Evolutionary conservation across 345 rosid genomes (phyloP).

Genomic region (Arabidopsis suecica): DNA sequence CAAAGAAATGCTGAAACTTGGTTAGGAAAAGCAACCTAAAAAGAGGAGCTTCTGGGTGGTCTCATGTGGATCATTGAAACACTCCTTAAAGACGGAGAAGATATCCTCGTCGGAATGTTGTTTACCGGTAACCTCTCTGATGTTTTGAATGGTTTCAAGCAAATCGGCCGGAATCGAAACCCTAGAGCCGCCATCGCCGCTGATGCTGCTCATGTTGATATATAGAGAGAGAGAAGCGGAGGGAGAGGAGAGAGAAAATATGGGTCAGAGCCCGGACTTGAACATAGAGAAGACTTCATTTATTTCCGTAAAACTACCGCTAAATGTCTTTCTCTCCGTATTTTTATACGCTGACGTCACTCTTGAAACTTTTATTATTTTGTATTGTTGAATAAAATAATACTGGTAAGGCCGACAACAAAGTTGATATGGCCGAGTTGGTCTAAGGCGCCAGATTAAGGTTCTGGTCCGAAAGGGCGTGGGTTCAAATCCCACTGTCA

Average conservation of each 20-base stretch:
- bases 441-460: constrained; percentile 99
- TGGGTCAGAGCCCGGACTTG: constrained; percentile 2
- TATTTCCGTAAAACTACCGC: constrained; percentile 21
- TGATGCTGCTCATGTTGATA: constrained; percentile 54
- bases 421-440: constrained; percentile 97
- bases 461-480: constrained; percentile 99
- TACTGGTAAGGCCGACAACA: neutral
- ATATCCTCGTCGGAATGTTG: constrained; percentile 87
- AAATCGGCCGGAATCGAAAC: constrained; percentile 64
- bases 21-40: constrained; percentile 54
- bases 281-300: neutral
- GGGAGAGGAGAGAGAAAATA: constrained; percentile 3
- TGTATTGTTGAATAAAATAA: no score
- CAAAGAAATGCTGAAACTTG: neutral
- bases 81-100: constrained; percentile 69
- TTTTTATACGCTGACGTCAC: constrained; percentile 22
- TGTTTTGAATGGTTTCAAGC: constrained; percentile 62
- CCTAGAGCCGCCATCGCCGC: constrained; percentile 56
- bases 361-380: no score
- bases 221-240: constrained; percentile 8
- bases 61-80: constrained; percentile 84
- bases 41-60: constrained; percentile 73
- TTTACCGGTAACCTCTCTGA: constrained; percentile 77
- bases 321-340: constrained; percentile 8
- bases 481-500: constrained; percentile 97